phyloP scores from a whole-genome alignment of 2,329 filamentous ascomycete genomes.

The Diaporthe australafricana region DNA sequence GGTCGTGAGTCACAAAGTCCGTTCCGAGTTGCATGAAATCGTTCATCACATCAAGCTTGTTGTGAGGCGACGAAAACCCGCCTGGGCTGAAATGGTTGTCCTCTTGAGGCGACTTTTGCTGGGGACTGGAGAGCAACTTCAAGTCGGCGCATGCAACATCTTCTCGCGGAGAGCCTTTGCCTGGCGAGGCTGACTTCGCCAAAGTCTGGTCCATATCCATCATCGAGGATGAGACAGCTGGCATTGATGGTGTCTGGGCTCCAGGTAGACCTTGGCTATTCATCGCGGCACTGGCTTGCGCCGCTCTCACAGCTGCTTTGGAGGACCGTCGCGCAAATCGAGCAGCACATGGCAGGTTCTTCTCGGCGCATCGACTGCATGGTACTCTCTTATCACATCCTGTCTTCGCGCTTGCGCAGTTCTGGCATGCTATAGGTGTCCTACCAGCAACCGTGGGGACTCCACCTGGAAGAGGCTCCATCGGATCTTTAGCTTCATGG shows the following conservation, averaged over 20 bases:
- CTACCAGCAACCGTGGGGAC: constrained; percentile 55
- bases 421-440: constrained; percentile 61
- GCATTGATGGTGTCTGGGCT: constrained; percentile 41
- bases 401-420: constrained; percentile 63
- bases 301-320: constrained; percentile 58
- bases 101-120: constrained; percentile 47
- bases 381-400: constrained; percentile 63
- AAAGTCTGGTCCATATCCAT: constrained; percentile 50
- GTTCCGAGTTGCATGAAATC: constrained; percentile 55
- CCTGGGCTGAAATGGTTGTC: constrained; percentile 50
- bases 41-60: constrained; percentile 51
- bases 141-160: constrained; percentile 49
- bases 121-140: constrained; percentile 46
- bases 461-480: constrained; percentile 57
- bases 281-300: constrained; percentile 52
- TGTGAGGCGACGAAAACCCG: constrained; percentile 52
- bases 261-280: constrained; percentile 42
- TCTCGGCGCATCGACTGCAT: constrained; percentile 61
- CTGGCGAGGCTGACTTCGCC: constrained; percentile 43
- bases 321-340: constrained; percentile 63
- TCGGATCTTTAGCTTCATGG: constrained; percentile 60
- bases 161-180: constrained; percentile 42
- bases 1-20: constrained; percentile 50
- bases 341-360: constrained; percentile 59
- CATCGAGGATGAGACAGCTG: constrained; percentile 48